Evolutionary conservation across 345 rosid genomes (phyloP), one percentile per base, ranked within the genome.

Genomic region (Eucalyptus cloeziana): DNA sequence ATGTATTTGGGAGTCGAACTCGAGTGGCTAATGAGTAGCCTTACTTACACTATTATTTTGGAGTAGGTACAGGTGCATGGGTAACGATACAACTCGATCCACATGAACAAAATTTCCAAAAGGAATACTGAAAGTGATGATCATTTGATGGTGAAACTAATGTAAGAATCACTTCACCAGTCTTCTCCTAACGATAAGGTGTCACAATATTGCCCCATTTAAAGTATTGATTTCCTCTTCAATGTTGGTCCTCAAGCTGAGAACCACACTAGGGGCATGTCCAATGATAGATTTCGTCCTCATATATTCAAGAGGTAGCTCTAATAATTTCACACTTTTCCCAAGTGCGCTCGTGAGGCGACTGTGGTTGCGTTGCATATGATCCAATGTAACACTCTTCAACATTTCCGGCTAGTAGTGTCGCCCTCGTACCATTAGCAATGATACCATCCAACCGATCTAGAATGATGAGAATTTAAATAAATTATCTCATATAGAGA

Each of bases 401-500:
- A 37, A 15, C 83, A 76, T 22, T 76, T 71, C 1, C 1, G 27
- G 8, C 25, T 71, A 37, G 14, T 71, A 44, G 4, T 37, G 30
- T 7, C 0, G 5, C 47, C 21, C 7, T 10, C 5, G 2, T 37
- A 6, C 81, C 4, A 5, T 19, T 17, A 71, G 83, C 83, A 19
- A 5, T 19, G 27, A 19, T 10, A 37, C 15, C 5, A 21, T 40
- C 0, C 44, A 71, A 33, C 1, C 0, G 4, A 19, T 33, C 0
- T 40, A 10, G 3, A 76, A 37, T 76, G 7, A 3, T 10, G 8
- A 21, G 5, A 76, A 76, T 76, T 3, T 37, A 76, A 76, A 5
- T 4, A 24, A 5, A 37, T 10, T 3, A 76, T 76, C 9, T 21
- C 2, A 10, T 37, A 3, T 0, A 3, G 7, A 24, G 7, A 71